Evolutionary conservation across 139 green algal genomes (phyloP).

Genomic region (Picochlorum costavermella): DNA sequence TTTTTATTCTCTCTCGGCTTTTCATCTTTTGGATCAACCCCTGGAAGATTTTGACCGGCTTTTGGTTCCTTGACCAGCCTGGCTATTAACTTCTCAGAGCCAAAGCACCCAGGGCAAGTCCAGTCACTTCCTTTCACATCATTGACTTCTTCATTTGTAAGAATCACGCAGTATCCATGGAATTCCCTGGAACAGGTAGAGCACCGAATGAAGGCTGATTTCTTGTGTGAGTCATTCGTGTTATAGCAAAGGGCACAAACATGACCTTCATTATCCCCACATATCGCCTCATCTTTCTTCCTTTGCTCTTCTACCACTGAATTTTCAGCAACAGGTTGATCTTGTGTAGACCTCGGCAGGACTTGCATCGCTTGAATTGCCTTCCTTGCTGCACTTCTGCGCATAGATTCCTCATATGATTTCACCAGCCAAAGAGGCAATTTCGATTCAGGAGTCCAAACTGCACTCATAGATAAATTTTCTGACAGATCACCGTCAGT

Average conservation of each 20-base stretch:
- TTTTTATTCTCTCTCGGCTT: constrained; percentile 3
- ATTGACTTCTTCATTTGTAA: constrained; percentile 20
- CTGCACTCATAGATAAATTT: background rate
- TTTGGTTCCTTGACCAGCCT: background rate
- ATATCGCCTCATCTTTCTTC: constrained; percentile 15
- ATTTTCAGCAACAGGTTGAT: background rate
- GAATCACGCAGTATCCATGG: constrained; percentile 23
- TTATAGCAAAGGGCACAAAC: constrained; percentile 18
- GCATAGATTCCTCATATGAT: constrained; percentile 36
- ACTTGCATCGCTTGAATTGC: background rate
- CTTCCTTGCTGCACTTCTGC: constrained; percentile 20
- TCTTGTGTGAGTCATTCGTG: constrained; percentile 9
- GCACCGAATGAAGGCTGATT: constrained; percentile 31
- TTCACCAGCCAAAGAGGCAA: constrained; percentile 46
- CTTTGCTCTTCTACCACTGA: constrained; percentile 10
- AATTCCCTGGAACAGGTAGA: constrained; percentile 39
- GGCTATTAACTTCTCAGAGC: constrained; percentile 8
- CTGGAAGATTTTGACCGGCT: background rate
- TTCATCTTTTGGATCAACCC: background rate
- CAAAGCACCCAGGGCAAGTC: constrained; percentile 24
- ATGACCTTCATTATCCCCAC: constrained; percentile 30
- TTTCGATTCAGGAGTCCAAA: constrained; percentile 33
- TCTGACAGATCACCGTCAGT: too few species aligned
- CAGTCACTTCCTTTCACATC: constrained; percentile 10
- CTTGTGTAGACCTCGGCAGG: background rate